phyloP scores from a whole-genome alignment of 192 early-diverging fungal species.

The Backusella westeae region DNA sequence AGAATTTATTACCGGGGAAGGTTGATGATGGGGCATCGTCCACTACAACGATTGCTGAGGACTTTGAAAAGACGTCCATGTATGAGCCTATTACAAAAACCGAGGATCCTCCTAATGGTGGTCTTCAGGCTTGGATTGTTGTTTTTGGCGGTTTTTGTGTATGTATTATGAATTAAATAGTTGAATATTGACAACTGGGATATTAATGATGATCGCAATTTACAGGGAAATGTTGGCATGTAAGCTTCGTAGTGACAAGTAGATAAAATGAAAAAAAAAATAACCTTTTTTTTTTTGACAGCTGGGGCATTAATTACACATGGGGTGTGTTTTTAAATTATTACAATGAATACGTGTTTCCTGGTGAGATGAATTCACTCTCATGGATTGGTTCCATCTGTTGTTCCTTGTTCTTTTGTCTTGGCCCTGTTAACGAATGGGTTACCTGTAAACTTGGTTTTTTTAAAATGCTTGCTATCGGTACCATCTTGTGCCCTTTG shows the following conservation, averaged over 20 bases:
- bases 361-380: slow-evolving; percentile 14
- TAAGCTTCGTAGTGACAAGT: background rate
- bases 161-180: background rate
- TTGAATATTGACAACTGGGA: background rate
- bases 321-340: slow-evolving; percentile 21
- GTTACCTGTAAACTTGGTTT: slow-evolving; percentile 17
- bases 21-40: background rate
- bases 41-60: background rate
- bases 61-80: background rate
- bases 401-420: slow-evolving; percentile 7
- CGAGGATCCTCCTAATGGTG: slow-evolving; percentile 20
- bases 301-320: slow-evolving; percentile 1
- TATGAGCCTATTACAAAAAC: background rate
- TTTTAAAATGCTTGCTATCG: slow-evolving; percentile 15
- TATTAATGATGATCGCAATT: background rate
- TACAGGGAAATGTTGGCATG: background rate
- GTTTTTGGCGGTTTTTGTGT: slow-evolving; percentile 28
- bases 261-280: background rate
- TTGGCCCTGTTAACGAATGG: slow-evolving; percentile 10
- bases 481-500: slow-evolving; percentile 14
- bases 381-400: slow-evolving; percentile 28
- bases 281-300: background rate
- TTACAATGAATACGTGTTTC: slow-evolving; percentile 14
- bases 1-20: background rate
- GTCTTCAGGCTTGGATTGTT: slow-evolving; percentile 13